Evolutionary conservation across 306 rosid species (phyloP), one percentile per base, ranked within the genome.

Genomic region (Prunus davidiana): DNA sequence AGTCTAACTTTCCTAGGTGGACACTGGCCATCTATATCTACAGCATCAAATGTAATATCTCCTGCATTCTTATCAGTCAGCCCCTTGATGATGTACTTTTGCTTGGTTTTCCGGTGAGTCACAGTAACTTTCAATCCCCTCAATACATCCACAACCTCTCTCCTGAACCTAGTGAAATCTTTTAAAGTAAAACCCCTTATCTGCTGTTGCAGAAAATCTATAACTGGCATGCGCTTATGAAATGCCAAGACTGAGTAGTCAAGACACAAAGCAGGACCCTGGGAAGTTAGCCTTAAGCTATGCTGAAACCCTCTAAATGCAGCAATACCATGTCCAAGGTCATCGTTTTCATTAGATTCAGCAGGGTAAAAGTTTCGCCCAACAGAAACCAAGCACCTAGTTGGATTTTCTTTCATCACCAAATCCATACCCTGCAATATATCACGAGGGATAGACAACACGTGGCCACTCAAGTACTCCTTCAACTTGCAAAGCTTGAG

Each of bases 181-280:
- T 50, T 78, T 49, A 87, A 63, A 9, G 57, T 57, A 78, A 91
- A 89, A 22, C 67, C 68, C 56, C 69, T 0, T 28, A 87, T 85
- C 18, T 81, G 81, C 57, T 80, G 81, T 6, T 55, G 19, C 50
- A 91, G 90, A 75, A 87, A 89, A 30, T 89, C 90, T 61, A 89
- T 50, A 79, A 91, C 89, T 19, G 89, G 77, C 83, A 89, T 57
- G 63, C 12, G 75, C 81, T 87, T 81, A 51, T 76, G 88, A 72
- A 91, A 89, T 47, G 96, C 88, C 90, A 91, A 56, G 55, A 91
- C 96, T 4, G 96, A 87, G 90, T 84, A 87, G 79, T 91, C 93
- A 38, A 91, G 79, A 79, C 96, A 89, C 72, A 87, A 14, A 63
- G 89, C 78, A 76, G 88, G 60, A 62, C 96, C 96, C 80, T 87